These are phyloP conservation scores for Isabelozyma pseudorhagii DNA, from an alignment of 805 yeast genomes.

Conservation along the genomic window DNA sequence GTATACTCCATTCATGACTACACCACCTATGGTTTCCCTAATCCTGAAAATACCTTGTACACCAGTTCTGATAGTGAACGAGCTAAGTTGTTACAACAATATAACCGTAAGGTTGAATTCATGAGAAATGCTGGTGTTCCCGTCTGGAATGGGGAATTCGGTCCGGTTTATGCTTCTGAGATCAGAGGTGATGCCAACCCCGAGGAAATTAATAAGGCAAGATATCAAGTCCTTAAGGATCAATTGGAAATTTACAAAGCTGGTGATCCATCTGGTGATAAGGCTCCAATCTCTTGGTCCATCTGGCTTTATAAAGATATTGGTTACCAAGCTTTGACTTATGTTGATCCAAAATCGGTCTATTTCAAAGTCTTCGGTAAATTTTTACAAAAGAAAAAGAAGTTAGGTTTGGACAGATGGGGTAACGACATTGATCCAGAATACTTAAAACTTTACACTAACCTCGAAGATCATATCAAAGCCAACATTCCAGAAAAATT, in stretches of 20 bases:
- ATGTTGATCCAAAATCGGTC: slow-evolving; percentile 42
- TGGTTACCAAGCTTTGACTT: slow-evolving; percentile 50
- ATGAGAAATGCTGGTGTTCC: slow-evolving; percentile 40
- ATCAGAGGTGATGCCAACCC: slow-evolving; percentile 40
- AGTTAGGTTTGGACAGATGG: slow-evolving; percentile 49
- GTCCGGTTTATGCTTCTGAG: slow-evolving; percentile 47
- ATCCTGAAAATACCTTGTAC: slow-evolving; percentile 26
- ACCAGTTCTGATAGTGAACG: slow-evolving; percentile 32
- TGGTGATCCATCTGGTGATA: slow-evolving; percentile 50
- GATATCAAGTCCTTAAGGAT: slow-evolving; percentile 43
- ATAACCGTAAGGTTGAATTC: slow-evolving; percentile 42
- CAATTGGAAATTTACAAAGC: slow-evolving; percentile 41
- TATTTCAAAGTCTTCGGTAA: slow-evolving; percentile 42
- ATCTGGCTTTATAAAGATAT: slow-evolving; percentile 54
- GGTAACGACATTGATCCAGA: slow-evolving; percentile 45
- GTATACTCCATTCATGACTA: slow-evolving; percentile 54
- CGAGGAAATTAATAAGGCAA: slow-evolving; percentile 32
- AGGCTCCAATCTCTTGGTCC: slow-evolving; percentile 46
- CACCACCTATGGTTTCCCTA: slow-evolving; percentile 44
- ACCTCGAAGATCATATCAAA: slow-evolving; percentile 33
- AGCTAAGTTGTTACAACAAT: slow-evolving; percentile 33
- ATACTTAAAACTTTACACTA: slow-evolving; percentile 31
- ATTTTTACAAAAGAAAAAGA: slow-evolving; percentile 41
- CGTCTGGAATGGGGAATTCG: slow-evolving; percentile 55
- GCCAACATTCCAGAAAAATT: slow-evolving; percentile 39